Evolutionary conservation across 1,284 basidiomycete genomes (phyloP).

Genomic region (Tilletia horrida): DNA sequence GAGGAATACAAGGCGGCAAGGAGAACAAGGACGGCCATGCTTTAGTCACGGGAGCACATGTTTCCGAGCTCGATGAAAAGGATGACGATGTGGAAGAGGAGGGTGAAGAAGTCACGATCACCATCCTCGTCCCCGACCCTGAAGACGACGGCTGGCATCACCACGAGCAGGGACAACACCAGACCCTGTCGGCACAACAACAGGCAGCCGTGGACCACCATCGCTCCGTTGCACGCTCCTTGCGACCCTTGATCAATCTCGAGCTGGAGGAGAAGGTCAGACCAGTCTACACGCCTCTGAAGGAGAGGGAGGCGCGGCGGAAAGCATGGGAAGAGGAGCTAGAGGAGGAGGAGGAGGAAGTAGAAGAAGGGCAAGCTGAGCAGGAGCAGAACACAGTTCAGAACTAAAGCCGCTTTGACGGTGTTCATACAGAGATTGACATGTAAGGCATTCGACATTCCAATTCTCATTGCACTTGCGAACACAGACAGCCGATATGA

Average conservation of each 20-base stretch:
- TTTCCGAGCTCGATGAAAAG: background rate
- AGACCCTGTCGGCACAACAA: background rate
- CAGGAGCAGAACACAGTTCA: no score
- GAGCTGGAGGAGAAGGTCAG: background rate
- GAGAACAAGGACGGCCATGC: background rate
- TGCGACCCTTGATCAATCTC: background rate
- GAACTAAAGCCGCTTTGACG: no score
- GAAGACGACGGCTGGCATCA: conserved; percentile 7
- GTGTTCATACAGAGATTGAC: no score
- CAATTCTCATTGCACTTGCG: no score
- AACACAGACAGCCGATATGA: no score
- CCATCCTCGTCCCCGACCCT: conserved; percentile 3
- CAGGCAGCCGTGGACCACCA: background rate
- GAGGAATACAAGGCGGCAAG: background rate
- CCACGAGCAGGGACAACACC: background rate
- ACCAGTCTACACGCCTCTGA: background rate
- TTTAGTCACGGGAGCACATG: no score
- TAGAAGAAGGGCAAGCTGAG: background rate
- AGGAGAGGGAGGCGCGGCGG: background rate
- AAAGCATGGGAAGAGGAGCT: background rate
- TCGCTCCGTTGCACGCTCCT: background rate
- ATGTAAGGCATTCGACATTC: no score
- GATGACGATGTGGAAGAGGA: background rate
- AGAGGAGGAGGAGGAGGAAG: background rate
- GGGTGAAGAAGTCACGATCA: conserved; percentile 12